Evolutionary conservation across 768 basidiomycete species (phyloP).

Genomic region (Pholiota microspora): DNA sequence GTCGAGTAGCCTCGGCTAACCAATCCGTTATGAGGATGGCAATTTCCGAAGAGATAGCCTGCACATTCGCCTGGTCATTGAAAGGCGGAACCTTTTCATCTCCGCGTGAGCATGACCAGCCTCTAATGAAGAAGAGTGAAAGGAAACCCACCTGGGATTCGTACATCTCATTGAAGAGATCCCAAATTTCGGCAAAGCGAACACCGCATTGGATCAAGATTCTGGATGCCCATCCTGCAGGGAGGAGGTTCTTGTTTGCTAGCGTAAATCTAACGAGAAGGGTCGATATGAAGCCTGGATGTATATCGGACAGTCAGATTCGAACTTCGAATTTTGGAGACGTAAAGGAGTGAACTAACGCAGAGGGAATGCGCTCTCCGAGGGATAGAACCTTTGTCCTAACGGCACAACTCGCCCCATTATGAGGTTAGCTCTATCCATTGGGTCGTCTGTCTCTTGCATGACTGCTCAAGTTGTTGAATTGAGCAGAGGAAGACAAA

Average conservation of each 20-base stretch:
- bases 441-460: conserved; percentile 53
- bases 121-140: neutral
- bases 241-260: conserved; percentile 53
- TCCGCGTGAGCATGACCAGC: conserved; percentile 3
- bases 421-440: conserved; percentile 58
- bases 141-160: conserved; percentile 71
- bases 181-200: conserved; percentile 80
- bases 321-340: conserved; percentile 1
- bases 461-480: conserved; percentile 38
- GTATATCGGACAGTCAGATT: conserved; percentile 2
- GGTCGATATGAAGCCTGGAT: conserved; percentile 69
- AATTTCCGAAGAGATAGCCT: conserved; percentile 79
- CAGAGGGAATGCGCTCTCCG: conserved; percentile 86
- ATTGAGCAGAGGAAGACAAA: neutral
- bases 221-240: conserved; percentile 80
- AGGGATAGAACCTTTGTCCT: conserved; percentile 87
- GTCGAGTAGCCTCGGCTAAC: conserved; percentile 73
- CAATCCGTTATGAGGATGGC: conserved; percentile 79
- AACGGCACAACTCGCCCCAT: conserved; percentile 65
- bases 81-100: conserved; percentile 70
- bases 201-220: conserved; percentile 81
- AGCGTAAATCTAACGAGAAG: conserved; percentile 75
- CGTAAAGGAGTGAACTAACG: conserved; percentile 47
- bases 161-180: conserved; percentile 82
- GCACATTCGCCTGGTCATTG: conserved; percentile 76